phyloP scores from a whole-genome alignment of 768 basidiomycete species.

The Podaxis carcinomalis region DNA sequence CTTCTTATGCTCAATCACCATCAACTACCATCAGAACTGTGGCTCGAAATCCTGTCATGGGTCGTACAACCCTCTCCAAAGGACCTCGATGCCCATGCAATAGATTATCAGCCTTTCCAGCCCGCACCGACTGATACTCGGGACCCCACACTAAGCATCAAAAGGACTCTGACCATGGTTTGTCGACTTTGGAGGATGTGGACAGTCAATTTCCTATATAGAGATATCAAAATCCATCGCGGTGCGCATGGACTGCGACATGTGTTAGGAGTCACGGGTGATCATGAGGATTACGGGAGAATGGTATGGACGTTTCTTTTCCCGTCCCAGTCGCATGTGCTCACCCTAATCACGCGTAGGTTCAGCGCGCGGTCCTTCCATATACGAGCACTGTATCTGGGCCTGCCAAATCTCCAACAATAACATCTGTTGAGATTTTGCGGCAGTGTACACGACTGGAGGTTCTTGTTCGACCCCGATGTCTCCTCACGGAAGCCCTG shows the following conservation, averaged over 20 bases:
- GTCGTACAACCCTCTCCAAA: conserved; percentile 24
- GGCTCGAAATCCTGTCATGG: conserved; percentile 48
- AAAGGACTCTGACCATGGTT: conserved; percentile 44
- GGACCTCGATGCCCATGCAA: conserved; percentile 19
- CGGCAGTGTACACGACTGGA: conserved; percentile 44
- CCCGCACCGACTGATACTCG: conserved; percentile 23
- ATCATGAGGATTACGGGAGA: conserved; percentile 24
- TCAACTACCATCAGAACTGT: conserved; percentile 47
- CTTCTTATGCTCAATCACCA: conserved; percentile 17
- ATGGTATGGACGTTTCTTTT: conserved; percentile 22
- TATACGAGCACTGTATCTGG: conserved; percentile 48
- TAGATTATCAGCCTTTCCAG: conserved; percentile 46
- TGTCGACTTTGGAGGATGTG: conserved; percentile 55
- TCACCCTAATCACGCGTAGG: conserved; percentile 24
- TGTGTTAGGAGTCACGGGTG: conserved; percentile 23
- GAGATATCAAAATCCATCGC: conserved; percentile 42
- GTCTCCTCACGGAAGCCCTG: conserved; percentile 21
- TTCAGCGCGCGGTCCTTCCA: conserved; percentile 56
- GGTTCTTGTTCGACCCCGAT: conserved; percentile 49
- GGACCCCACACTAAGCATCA: conserved; percentile 29
- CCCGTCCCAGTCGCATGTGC: background rate
- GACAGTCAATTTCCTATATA: conserved; percentile 44
- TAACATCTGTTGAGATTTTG: conserved; percentile 43
- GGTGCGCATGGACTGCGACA: conserved; percentile 25
- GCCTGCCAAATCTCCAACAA: conserved; percentile 18